Conservation (phyloP, 768 basidiomycete species). For the Kwoniella sp. region DNA sequence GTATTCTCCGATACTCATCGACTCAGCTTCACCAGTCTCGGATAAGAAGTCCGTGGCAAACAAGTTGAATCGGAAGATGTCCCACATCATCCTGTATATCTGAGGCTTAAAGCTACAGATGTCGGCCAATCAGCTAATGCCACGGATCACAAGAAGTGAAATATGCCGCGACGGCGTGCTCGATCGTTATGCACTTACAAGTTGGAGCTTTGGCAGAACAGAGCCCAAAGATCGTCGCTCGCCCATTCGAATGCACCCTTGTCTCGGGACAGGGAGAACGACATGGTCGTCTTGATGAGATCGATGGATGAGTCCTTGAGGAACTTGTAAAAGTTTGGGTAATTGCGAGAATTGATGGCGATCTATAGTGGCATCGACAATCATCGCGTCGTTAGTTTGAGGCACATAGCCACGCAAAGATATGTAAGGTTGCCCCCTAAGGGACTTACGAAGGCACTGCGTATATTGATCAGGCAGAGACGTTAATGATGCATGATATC, state of each 20-base stretch:
- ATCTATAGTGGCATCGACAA: slow-evolving; percentile 6
- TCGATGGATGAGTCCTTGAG: slow-evolving; percentile 7
- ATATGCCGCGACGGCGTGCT: no score
- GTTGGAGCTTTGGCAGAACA: slow-evolving; percentile 15
- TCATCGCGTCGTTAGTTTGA: no score
- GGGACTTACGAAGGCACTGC: slow-evolving; percentile 17
- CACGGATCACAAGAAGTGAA: no score
- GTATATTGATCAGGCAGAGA: neutral
- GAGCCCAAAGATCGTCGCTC: slow-evolving; percentile 11
- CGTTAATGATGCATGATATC: neutral
- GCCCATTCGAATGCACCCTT: slow-evolving; percentile 20
- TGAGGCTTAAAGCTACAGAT: slow-evolving; percentile 14
- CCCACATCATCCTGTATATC: slow-evolving; percentile 22
- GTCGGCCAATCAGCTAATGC: neutral
- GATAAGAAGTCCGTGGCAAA: slow-evolving; percentile 15
- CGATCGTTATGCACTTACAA: no score
- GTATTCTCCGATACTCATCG: slow-evolving; percentile 20
- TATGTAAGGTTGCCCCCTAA: neutral
- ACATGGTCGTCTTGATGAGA: slow-evolving; percentile 15
- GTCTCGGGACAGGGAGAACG: slow-evolving; percentile 20
- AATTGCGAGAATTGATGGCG: slow-evolving; percentile 16
- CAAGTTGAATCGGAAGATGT: slow-evolving; percentile 18
- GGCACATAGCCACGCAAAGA: no score
- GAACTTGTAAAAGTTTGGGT: slow-evolving; percentile 20
- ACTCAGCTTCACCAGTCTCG: slow-evolving; percentile 7